These are phyloP conservation scores for Trichoderma semiorbis DNA, from an alignment of 2,329 filamentous ascomycete species.

Conservation along the genomic window DNA sequence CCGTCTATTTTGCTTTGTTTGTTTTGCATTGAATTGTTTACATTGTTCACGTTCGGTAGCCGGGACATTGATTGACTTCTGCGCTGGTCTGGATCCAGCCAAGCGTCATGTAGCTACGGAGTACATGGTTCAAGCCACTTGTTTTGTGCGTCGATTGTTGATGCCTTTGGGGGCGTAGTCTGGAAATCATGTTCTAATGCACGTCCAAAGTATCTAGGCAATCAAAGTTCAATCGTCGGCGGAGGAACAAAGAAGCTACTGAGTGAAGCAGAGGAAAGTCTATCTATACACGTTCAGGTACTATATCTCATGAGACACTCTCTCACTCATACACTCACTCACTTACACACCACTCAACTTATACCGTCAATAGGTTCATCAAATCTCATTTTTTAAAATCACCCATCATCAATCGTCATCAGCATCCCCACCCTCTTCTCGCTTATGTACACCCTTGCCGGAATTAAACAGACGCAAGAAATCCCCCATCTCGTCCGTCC, in stretches of 20 bases:
- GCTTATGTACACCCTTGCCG: neutral
- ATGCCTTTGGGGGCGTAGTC: neutral
- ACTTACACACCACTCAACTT: neutral
- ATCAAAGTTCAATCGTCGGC: neutral
- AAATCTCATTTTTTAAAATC: neutral
- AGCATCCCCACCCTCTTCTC: neutral
- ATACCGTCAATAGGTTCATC: neutral
- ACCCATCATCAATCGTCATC: neutral
- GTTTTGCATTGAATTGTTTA: neutral
- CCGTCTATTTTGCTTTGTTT: neutral
- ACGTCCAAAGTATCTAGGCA: neutral
- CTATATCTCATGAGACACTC: neutral
- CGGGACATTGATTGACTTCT: neutral
- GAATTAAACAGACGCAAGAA: neutral
- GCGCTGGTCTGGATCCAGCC: neutral
- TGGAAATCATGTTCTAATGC: slow-evolving; percentile 1
- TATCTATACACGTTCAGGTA: neutral
- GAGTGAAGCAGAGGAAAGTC: neutral
- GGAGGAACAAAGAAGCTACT: neutral
- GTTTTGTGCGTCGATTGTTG: slow-evolving; percentile 5
- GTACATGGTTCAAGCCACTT: slow-evolving; percentile 6
- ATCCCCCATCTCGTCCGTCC: neutral
- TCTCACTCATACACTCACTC: neutral
- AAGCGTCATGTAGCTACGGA: neutral
- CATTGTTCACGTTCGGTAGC: neutral